A percentile compares a stretch with the other conserved stretches of the same genome.
Evolutionary conservation across 495 filamentous ascomycete species (phyloP).

Genomic region (Penicillium maclennaniae): DNA sequence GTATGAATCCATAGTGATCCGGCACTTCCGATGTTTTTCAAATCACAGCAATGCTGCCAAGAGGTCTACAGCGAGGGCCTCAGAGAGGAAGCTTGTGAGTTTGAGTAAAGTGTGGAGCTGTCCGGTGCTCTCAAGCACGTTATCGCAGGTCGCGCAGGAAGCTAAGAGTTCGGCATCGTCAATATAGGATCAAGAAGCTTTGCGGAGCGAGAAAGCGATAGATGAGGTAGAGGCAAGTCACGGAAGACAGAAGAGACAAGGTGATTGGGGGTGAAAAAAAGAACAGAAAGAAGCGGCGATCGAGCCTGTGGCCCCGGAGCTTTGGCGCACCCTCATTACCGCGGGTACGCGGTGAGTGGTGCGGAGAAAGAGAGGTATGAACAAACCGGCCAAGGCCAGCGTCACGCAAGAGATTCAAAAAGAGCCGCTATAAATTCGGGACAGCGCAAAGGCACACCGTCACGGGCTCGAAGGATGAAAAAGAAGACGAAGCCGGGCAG

Average conservation of each 20-base stretch:
- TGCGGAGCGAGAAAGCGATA: slow-evolving; percentile 17
- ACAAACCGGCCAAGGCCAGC: slow-evolving; percentile 17
- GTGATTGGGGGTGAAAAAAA: slow-evolving; percentile 12
- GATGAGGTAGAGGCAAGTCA: slow-evolving; percentile 16
- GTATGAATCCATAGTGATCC: slow-evolving; percentile 41
- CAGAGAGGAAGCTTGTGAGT: neutral
- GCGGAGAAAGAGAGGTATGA: slow-evolving; percentile 15
- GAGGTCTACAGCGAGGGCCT: neutral
- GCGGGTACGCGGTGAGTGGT: slow-evolving; percentile 7
- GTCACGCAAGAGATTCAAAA: slow-evolving; percentile 14
- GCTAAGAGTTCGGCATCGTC: slow-evolving; percentile 40
- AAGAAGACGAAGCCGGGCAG: slow-evolving; percentile 19
- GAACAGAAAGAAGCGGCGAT: slow-evolving; percentile 10
- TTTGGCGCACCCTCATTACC: slow-evolving; percentile 1
- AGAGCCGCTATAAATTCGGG: slow-evolving; percentile 16
- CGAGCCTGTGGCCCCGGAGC: slow-evolving; percentile 1
- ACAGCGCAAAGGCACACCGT: slow-evolving; percentile 23
- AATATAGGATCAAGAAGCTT: slow-evolving; percentile 37
- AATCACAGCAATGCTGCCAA: neutral
- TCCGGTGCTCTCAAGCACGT: neutral
- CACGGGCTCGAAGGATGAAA: slow-evolving; percentile 6
- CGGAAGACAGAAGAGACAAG: slow-evolving; percentile 20
- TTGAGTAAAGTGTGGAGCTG: slow-evolving; percentile 3
- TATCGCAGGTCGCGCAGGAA: slow-evolving; percentile 17
- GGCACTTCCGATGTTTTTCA: neutral